Percentiles rank a stretch among this genome's conserved stretches.
phyloP scores from a whole-genome alignment of 2,329 filamentous ascomycete genomes.

The Fusarium annulatum region DNA sequence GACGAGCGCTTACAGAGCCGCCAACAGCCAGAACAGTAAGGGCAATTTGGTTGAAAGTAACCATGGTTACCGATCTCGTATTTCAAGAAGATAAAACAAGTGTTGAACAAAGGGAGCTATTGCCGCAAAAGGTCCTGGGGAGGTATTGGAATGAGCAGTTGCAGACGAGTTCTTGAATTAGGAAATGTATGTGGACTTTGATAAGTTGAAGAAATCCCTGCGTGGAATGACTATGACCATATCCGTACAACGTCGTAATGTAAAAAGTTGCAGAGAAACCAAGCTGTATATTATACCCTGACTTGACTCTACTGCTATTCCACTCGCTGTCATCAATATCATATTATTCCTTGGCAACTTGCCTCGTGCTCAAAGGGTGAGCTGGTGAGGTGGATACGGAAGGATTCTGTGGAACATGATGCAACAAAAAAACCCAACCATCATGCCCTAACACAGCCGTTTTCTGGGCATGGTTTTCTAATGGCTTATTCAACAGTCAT shows the following conservation, averaged over 20 bases:
- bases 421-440: not conserved
- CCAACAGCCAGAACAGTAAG: slow-evolving; percentile 29
- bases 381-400: not conserved
- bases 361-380: not conserved
- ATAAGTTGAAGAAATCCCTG: not conserved
- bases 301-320: not conserved
- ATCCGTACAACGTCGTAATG: not conserved
- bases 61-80: slow-evolving; percentile 22
- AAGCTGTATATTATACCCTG: not conserved
- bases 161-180: not conserved
- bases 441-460: not conserved
- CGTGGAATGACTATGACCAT: not conserved
- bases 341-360: not conserved
- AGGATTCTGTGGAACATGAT: slow-evolving; percentile 9
- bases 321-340: not conserved
- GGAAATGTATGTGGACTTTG: not conserved
- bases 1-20: slow-evolving; percentile 25
- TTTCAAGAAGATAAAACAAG: not conserved
- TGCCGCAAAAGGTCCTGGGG: not conserved
- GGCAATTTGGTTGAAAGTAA: slow-evolving; percentile 24
- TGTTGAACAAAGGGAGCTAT: not conserved
- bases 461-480: not conserved
- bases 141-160: not conserved
- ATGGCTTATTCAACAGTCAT: not conserved
- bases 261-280: not conserved